Evolutionary conservation across 805 yeast species (phyloP).

Genomic region (Nakazawaea peltata): DNA sequence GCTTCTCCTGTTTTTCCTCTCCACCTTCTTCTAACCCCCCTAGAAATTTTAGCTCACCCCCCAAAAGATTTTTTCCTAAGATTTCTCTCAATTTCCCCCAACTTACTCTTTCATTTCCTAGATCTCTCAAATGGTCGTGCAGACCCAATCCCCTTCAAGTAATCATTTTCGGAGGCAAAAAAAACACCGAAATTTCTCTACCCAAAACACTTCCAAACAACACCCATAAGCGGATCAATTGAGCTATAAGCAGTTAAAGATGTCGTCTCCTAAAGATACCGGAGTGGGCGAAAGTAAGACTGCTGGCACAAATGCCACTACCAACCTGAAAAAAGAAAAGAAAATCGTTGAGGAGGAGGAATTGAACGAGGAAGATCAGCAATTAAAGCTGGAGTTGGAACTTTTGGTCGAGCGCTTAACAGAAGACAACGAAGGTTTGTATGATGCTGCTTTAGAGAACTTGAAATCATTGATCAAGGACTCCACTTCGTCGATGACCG

Average conservation of each 20-base stretch:
- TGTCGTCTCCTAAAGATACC: conserved; percentile 8
- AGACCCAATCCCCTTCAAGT: too few species aligned
- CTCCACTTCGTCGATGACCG: conserved; percentile 97
- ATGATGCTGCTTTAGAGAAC: conserved; percentile 53
- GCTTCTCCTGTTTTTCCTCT: too few species aligned
- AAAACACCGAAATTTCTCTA: too few species aligned
- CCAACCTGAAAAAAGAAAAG: conserved; percentile 14
- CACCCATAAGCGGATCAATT: background rate
- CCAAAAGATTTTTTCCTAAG: too few species aligned
- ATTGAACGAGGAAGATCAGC: conserved; percentile 87
- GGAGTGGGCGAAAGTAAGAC: conserved; percentile 9
- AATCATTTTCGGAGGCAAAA: too few species aligned
- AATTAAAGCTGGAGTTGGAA: conserved; percentile 80
- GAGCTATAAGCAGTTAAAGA: background rate
- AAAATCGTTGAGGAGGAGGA: conserved; percentile 57
- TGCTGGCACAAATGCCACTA: background rate
- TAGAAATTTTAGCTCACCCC: too few species aligned
- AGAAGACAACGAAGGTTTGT: conserved; percentile 44
- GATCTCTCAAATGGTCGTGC: too few species aligned
- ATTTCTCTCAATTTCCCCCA: too few species aligned
- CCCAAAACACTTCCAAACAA: background rate
- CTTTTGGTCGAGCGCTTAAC: conserved; percentile 72
- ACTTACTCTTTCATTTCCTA: too few species aligned
- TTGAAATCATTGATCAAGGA: conserved; percentile 78
- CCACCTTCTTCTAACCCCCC: too few species aligned